phyloP scores from a whole-genome alignment of 2,329 filamentous ascomycete genomes.

The Tolypocladium guangdongense region DNA sequence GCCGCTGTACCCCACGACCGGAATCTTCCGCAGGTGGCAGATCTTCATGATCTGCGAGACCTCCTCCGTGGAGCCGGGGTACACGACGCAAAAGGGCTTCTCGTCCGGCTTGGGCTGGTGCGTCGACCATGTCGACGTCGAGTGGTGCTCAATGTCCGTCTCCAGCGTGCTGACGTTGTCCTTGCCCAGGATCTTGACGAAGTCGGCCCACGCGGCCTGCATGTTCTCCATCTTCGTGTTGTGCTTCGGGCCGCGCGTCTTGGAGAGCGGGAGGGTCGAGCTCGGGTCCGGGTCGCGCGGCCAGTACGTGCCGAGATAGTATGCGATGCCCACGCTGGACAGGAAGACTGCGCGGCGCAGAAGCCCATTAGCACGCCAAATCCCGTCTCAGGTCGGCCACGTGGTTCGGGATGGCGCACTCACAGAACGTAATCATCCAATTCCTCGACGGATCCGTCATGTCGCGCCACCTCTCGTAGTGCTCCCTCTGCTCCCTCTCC shows the following conservation, averaged over 20 bases:
- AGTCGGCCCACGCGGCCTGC: constrained; percentile 60
- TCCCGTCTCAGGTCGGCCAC: neutral
- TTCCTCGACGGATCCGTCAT: constrained; percentile 31
- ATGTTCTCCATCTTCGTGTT: constrained; percentile 51
- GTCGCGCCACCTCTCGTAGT: constrained; percentile 32
- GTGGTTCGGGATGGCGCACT: constrained; percentile 8
- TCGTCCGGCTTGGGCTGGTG: constrained; percentile 38
- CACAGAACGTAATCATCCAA: constrained; percentile 45
- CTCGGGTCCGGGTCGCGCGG: constrained; percentile 36
- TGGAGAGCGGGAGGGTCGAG: constrained; percentile 49
- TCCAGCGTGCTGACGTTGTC: constrained; percentile 53
- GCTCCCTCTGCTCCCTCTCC: constrained; percentile 43
- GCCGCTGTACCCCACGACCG: constrained; percentile 77
- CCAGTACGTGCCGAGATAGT: constrained; percentile 47
- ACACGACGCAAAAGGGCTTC: constrained; percentile 60
- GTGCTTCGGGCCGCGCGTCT: constrained; percentile 40
- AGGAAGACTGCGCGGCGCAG: constrained; percentile 32
- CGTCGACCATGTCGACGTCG: constrained; percentile 53
- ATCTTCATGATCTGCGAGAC: constrained; percentile 83
- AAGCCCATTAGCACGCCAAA: constrained; percentile 1
- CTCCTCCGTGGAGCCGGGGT: constrained; percentile 67
- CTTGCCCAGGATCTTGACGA: constrained; percentile 50
- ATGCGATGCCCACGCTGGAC: constrained; percentile 39
- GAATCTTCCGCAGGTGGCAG: constrained; percentile 70
- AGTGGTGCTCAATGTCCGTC: constrained; percentile 43